Evolutionary conservation across 2,329 filamentous ascomycete species (phyloP).

Genomic region (Microascus cirrosus): DNA sequence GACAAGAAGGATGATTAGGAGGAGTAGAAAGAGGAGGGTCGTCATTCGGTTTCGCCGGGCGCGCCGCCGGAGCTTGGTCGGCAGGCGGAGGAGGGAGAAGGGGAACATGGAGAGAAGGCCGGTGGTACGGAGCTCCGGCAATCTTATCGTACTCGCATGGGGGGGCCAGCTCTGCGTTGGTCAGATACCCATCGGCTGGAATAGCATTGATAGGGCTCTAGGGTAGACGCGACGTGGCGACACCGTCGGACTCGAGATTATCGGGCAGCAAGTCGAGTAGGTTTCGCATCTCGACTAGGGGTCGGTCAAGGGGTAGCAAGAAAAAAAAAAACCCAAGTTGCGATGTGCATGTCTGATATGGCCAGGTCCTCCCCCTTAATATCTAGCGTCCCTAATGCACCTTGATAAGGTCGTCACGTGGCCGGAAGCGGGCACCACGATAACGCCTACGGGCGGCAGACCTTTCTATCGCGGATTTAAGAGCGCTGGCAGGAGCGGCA

Average conservation of each 20-base stretch:
- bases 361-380: no score
- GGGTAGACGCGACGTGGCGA: background rate
- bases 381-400: no score
- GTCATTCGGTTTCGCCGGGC: slow-evolving; percentile 48
- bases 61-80: slow-evolving; percentile 44
- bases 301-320: background rate
- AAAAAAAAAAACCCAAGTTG: background rate
- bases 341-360: background rate
- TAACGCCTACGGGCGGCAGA: no score
- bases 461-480: no score
- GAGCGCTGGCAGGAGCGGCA: no score
- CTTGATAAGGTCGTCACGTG: no score
- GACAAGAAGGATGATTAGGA: slow-evolving; percentile 22
- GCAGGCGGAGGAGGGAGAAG: slow-evolving; percentile 39
- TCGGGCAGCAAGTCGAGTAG: background rate
- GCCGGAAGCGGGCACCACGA: no score
- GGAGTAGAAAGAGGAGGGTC: slow-evolving; percentile 32
- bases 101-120: slow-evolving; percentile 16
- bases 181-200: background rate
- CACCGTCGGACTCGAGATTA: background rate
- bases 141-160: background rate
- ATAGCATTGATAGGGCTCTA: background rate
- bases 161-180: background rate
- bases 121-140: background rate
- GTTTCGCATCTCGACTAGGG: background rate